phyloP scores from a whole-genome alignment of 768 basidiomycete species.

The Amanita pallidorosea region DNA sequence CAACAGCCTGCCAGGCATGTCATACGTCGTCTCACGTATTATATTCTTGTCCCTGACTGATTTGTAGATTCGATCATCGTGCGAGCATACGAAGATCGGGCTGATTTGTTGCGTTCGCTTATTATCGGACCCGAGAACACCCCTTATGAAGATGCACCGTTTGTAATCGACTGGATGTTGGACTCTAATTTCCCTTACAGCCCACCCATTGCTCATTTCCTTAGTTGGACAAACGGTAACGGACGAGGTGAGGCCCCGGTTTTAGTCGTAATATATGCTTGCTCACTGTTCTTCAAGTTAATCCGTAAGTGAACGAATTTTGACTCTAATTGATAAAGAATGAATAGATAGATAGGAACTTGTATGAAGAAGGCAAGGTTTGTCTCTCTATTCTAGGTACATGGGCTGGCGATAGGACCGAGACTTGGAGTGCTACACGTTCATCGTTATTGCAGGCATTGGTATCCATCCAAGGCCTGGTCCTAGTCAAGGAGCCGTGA shows the following conservation, averaged over 20 bases:
- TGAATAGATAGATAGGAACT: constrained; percentile 38
- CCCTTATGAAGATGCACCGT: constrained; percentile 91
- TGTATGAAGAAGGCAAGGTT: constrained; percentile 94
- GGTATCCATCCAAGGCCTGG: constrained; percentile 89
- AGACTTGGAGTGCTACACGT: constrained; percentile 76
- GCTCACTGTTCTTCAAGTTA: constrained; percentile 31
- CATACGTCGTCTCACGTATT: neutral
- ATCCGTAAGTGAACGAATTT: constrained; percentile 48
- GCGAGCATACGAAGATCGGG: constrained; percentile 81
- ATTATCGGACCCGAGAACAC: constrained; percentile 93
- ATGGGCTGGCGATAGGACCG: constrained; percentile 82
- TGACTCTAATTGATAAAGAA: neutral
- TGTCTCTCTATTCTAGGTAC: constrained; percentile 87
- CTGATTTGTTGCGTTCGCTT: constrained; percentile 76
- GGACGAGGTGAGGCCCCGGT: constrained; percentile 52
- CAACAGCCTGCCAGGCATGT: constrained; percentile 72
- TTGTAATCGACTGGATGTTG: constrained; percentile 90
- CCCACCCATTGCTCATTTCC: constrained; percentile 83
- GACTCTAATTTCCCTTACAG: constrained; percentile 75
- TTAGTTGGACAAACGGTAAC: constrained; percentile 91
- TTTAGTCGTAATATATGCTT: neutral
- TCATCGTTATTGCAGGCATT: constrained; percentile 88
- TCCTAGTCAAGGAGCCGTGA: constrained; percentile 87
- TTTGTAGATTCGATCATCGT: constrained; percentile 76
- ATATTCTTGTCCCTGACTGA: neutral